Evolutionary conservation across 2,329 filamentous ascomycete genomes (phyloP), one percentile per base, ranked within the genome.

Genomic region (Colletotrichum cordylinicola): DNA sequence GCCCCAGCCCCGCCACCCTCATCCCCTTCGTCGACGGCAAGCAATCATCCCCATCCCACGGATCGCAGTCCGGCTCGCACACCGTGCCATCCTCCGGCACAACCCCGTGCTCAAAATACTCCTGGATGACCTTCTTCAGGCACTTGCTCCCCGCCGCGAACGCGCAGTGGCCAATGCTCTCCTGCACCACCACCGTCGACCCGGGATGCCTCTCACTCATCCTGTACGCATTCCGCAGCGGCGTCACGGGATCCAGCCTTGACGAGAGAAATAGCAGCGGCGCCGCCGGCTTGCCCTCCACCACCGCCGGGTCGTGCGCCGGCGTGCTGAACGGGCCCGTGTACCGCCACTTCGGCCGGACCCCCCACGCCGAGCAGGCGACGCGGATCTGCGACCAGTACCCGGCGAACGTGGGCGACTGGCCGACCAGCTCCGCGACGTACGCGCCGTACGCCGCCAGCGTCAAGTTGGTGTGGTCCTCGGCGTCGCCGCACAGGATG

Each of bases 171-270:
- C 82, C 83, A 8, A 81, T 72, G 21, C 72, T 75, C 39, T 84
- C 80, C 55, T 82, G 81, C 6, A 84, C 74, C 27, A 84, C 73
- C 13, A 85, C 77, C 2, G 74, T 75, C 2, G 83, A 78, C 18
- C 80, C 81, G 2, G 81, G 80, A 61, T 84, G 82, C 8, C 64
- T 24, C 39, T 60, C 67, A 8, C 81, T 77, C 79, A 82, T 83
- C 37, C 68, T 72, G 8, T 76, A 79, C 48, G 86, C 81, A 80
- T 87, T 84, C 74, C 83, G 67, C 48, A 86, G 77, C 7, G 88
- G 88, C 31, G 88, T 89, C 13, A 88, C 85, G 15, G 88, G 88
- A 71, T 89, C 88, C 8, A 85, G 82, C 8, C 82, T 77, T 69
- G 85, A 86, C 13, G 84, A 82, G 5, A 89, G 76, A 78, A 88